These are phyloP conservation scores for Excoecaria agallocha DNA, from an alignment of 345 rosid species.

Conservation along the genomic window DNA sequence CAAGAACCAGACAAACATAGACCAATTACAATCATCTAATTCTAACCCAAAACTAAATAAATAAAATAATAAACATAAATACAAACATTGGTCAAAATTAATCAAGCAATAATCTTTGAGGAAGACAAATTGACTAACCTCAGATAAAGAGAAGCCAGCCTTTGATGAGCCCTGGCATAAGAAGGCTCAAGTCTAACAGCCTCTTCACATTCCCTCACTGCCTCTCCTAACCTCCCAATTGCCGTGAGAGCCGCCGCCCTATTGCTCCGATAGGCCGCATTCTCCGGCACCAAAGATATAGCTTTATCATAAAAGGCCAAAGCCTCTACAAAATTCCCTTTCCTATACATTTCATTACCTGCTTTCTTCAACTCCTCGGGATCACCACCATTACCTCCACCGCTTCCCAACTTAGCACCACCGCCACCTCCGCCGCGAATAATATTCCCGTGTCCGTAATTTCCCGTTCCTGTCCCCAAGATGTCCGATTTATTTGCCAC, in stretches of 20 bases:
- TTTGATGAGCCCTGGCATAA: conserved; percentile 76
- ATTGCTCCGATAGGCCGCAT: conserved; percentile 70
- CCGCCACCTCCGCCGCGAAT: conserved; percentile 44
- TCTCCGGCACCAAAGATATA: conserved; percentile 56
- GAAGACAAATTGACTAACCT: conserved; percentile 44
- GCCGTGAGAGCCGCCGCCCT: conserved; percentile 71
- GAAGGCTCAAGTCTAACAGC: conserved; percentile 77
- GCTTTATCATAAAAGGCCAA: conserved; percentile 84
- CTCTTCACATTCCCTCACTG: conserved; percentile 72
- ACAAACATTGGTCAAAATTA: neutral
- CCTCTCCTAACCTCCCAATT: conserved; percentile 64
- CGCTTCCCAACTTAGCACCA: conserved; percentile 1
- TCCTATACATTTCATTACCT: conserved; percentile 80
- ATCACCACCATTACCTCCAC: conserved; percentile 22
- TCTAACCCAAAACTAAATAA: no score
- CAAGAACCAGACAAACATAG: neutral
- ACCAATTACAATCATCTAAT: neutral
- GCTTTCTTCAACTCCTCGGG: conserved; percentile 68
- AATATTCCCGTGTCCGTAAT: conserved; percentile 87
- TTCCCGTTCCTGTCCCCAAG: conserved; percentile 66
- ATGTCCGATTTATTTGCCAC: conserved; percentile 42
- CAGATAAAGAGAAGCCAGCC: conserved; percentile 66
- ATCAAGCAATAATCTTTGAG: neutral
- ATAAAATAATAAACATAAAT: no score
- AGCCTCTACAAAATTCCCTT: conserved; percentile 67